Evolutionary conservation across 257 asterid species (phyloP).

Genomic region (Nicotiana undulata): DNA sequence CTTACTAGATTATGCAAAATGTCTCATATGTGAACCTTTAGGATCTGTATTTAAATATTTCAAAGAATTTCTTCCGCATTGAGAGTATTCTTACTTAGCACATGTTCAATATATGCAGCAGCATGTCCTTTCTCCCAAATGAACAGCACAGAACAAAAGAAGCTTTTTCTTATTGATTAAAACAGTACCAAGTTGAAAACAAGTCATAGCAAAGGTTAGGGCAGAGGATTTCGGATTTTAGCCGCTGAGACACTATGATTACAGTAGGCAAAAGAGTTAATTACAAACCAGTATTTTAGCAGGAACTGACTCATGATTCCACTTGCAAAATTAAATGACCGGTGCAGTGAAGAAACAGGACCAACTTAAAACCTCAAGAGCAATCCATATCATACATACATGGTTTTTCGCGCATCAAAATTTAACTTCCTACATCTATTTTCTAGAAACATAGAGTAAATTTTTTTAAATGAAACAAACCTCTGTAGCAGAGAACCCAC

Average conservation of each 20-base stretch:
- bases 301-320: background rate
- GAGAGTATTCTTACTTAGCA: background rate
- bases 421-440: background rate
- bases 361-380: background rate
- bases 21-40: background rate
- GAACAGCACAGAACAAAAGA: background rate
- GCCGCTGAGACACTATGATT: background rate
- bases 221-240: background rate
- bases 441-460: background rate
- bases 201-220: background rate
- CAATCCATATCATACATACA: background rate
- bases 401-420: background rate
- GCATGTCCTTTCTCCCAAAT: background rate
- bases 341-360: background rate
- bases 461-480: conserved; percentile 21
- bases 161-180: background rate
- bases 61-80: background rate
- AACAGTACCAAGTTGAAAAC: background rate
- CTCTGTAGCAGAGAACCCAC: conserved; percentile 69
- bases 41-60: background rate
- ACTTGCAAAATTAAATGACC: background rate
- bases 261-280: background rate
- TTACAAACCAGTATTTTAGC: background rate
- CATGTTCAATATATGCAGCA: background rate
- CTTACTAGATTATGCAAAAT: background rate